Base-by-base conservation (phyloP, 2,329 filamentous ascomycete species). In the Penicillium vulpinum region DNA sequence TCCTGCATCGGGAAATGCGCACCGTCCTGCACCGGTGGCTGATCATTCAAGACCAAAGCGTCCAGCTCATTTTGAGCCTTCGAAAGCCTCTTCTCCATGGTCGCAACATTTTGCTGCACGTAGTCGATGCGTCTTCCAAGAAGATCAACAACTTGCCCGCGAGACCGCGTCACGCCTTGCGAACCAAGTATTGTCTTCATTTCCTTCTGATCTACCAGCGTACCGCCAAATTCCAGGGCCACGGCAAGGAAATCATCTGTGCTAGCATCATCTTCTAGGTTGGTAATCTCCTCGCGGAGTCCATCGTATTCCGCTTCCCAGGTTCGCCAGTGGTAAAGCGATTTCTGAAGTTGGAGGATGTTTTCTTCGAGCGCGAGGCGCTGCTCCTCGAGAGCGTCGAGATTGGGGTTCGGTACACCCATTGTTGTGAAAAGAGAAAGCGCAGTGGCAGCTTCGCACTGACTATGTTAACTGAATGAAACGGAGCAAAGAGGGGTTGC, bases 271-370 rank as follows among this genome's bases (percentile, higher is more conserved):
- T 79, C 72, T 35, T 80, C 72, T 26, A 88, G 71, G 4, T 78
- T 79, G 51, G 85, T 76, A 29, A 97, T 83, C 67, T 95, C 91
- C 71, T 95, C 91, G 71, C 90, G 92, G 60, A 97, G 81, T 24
- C 88, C 85, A 70, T 96, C 91, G 74, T 97, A 97, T 73, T 97
- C 93, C 46, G 89, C 86, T 72, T 96, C 92, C 85, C 90, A 95
- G 53, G 87, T 88, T 62, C 90, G 89, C 93, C 93, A 99, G 77
- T 96, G 88, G 60, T 87, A 86, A 51, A 97, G 81, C 7, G 89
- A 87, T 67, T 88, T 85, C 54, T 85, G 85, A 21, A 97, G 83
- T 71, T 91, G 86, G 48, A 81, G 77, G 45, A 96, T 83, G 62
- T 88, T 91, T 36, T 86, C 83, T 73, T 96, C 90, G 8, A 97